A percentile compares a stretch with the other conserved stretches of the same genome.
Evolutionary conservation across 179 eudicot genomes (phyloP).

Genomic region (Heliamphora pulchella): DNA sequence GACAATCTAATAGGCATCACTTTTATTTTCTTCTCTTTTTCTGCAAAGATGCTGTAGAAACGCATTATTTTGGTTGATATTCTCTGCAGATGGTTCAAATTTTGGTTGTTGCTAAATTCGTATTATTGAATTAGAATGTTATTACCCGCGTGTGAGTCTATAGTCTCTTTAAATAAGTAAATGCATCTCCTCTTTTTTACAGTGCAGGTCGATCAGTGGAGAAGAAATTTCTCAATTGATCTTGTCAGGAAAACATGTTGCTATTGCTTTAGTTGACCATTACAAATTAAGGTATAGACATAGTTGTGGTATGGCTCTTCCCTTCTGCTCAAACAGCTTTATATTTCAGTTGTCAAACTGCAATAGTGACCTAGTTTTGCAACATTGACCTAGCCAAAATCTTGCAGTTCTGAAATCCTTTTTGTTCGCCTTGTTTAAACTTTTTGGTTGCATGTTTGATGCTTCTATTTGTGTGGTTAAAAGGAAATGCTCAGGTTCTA

Average conservation of each 20-base stretch:
- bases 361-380: not conserved
- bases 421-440: not conserved
- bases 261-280: constrained; percentile 87
- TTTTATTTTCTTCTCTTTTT: not conserved
- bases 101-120: not conserved
- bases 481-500: not conserved
- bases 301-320: not conserved
- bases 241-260: constrained; percentile 77
- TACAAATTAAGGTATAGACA: constrained; percentile 50
- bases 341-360: not conserved
- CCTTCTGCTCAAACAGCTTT: not conserved
- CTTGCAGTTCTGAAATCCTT: not conserved
- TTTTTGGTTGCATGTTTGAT: not conserved
- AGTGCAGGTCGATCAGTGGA: constrained; percentile 80
- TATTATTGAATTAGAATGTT: not conserved
- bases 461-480: not conserved
- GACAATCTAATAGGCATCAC: not conserved
- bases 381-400: not conserved
- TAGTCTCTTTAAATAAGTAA: constrained; percentile 14
- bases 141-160: not conserved
- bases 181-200: constrained; percentile 39
- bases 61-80: not conserved
- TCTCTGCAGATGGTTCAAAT: not conserved
- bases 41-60: not conserved
- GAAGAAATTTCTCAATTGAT: constrained; percentile 62